A percentile compares a stretch with the other conserved stretches of the same genome.
These are phyloP conservation scores for Phytophthora syringae DNA, from an alignment of 352 stramenopile species.

Conservation along the genomic window DNA sequence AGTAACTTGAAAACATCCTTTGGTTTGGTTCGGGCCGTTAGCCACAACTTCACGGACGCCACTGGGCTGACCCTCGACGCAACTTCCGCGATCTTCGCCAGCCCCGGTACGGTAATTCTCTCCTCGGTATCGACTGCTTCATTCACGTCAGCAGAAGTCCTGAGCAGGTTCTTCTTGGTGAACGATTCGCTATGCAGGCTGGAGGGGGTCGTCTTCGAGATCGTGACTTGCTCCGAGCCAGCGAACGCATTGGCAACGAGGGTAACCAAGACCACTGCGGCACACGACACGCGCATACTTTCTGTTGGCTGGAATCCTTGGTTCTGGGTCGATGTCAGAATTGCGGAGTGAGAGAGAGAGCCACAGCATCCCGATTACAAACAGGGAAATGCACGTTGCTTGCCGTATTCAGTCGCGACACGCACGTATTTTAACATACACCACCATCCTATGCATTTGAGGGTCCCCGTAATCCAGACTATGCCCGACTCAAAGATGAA, in stretches of 20 bases:
- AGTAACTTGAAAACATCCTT: slow-evolving; percentile 12
- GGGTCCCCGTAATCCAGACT: too few species aligned
- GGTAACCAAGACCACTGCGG: neutral
- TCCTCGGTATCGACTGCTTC: neutral
- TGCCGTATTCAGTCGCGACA: too few species aligned
- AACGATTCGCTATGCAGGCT: neutral
- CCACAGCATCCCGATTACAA: too few species aligned
- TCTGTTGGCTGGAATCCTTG: neutral
- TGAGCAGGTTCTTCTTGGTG: neutral
- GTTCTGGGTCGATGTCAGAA: neutral
- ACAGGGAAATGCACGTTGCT: too few species aligned
- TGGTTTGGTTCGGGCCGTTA: neutral
- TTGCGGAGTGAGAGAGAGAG: neutral
- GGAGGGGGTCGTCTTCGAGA: neutral
- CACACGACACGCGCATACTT: neutral
- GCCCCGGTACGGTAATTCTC: neutral
- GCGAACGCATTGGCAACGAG: neutral
- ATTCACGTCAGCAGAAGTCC: neutral
- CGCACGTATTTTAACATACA: too few species aligned
- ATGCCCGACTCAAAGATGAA: too few species aligned
- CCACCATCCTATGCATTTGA: too few species aligned
- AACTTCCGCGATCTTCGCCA: neutral
- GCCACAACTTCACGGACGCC: neutral
- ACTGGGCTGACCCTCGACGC: neutral
- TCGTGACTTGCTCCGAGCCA: neutral